These are phyloP conservation scores for Apiospora kogelbergensis DNA, from an alignment of 2,329 filamentous ascomycete genomes.

Conservation along the genomic window DNA sequence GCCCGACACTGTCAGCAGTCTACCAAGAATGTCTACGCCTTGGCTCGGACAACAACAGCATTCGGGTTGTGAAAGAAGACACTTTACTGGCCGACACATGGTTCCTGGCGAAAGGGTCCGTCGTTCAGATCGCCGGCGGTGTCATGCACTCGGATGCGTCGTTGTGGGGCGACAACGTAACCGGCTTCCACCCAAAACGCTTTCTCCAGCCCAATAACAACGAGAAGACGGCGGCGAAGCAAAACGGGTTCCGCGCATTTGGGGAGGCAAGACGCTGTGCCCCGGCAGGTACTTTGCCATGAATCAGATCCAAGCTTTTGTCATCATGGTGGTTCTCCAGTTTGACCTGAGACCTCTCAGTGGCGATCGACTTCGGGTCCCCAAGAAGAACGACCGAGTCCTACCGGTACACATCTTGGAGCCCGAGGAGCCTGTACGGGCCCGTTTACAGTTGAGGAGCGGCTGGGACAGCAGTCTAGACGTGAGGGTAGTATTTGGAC, in stretches of 20 bases:
- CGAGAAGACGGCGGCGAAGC: neutral
- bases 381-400: conserved; percentile 29
- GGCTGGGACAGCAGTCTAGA: neutral
- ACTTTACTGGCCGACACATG: conserved; percentile 40
- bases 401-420: conserved; percentile 32
- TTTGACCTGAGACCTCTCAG: conserved; percentile 28
- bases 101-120: conserved; percentile 40
- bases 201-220: conserved; percentile 32
- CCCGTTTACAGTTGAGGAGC: conserved; percentile 7
- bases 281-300: conserved; percentile 40
- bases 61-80: conserved; percentile 43
- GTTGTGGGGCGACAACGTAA: conserved; percentile 45
- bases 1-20: conserved; percentile 41
- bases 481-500: neutral
- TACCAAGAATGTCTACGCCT: conserved; percentile 47
- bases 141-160: conserved; percentile 40
- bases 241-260: conserved; percentile 33
- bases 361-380: conserved; percentile 24
- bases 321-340: conserved; percentile 30
- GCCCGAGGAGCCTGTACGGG: conserved; percentile 24
- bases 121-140: conserved; percentile 45
- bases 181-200: conserved; percentile 40
- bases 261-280: conserved; percentile 41
- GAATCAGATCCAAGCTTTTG: conserved; percentile 36
- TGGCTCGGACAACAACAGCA: conserved; percentile 38